These are phyloP conservation scores for Termitomyces bulborhizus DNA, from an alignment of 768 basidiomycete species.

Conservation along the genomic window DNA sequence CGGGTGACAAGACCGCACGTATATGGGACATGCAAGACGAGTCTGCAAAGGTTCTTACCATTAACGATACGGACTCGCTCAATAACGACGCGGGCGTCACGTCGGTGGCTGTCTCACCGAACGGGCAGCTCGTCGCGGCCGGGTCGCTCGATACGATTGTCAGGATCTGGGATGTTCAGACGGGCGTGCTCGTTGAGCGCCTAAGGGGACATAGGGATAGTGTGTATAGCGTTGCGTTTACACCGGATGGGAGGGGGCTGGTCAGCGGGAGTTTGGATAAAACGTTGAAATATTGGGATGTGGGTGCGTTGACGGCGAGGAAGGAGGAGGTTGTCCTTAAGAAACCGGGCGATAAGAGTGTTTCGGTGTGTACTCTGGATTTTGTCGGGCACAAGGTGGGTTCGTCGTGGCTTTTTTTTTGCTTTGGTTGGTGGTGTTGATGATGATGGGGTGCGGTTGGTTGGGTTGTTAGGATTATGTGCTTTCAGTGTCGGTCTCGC, in stretches of 20 bases:
- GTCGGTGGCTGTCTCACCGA: slow-evolving; percentile 72
- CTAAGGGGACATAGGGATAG: slow-evolving; percentile 76
- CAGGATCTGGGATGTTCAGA: slow-evolving; percentile 74
- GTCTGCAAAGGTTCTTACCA: slow-evolving; percentile 36
- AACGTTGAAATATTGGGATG: slow-evolving; percentile 85
- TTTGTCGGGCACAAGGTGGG: slow-evolving; percentile 87
- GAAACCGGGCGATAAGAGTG: slow-evolving; percentile 46
- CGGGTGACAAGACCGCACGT: slow-evolving; percentile 56
- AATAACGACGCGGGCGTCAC: slow-evolving; percentile 61
- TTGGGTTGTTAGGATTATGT: slow-evolving; percentile 44
- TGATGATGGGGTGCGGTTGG: too few relatives aligned
- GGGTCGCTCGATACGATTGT: slow-evolving; percentile 73
- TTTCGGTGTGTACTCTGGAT: slow-evolving; percentile 62
- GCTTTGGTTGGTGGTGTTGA: too few relatives aligned
- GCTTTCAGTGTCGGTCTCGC: slow-evolving; percentile 61
- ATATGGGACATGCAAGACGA: slow-evolving; percentile 40
- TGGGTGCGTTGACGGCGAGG: slow-evolving; percentile 53
- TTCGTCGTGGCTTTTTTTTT: slow-evolving; percentile 19
- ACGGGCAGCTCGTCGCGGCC: slow-evolving; percentile 57
- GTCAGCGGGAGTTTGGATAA: slow-evolving; percentile 91
- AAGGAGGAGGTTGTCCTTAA: slow-evolving; percentile 22
- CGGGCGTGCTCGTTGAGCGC: slow-evolving; percentile 59
- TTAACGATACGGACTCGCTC: slow-evolving; percentile 44
- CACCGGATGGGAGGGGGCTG: slow-evolving; percentile 83
- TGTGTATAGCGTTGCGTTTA: slow-evolving; percentile 88